phyloP scores from a whole-genome alignment of 257 asterid genomes.

The Penstemon davidsonii region DNA sequence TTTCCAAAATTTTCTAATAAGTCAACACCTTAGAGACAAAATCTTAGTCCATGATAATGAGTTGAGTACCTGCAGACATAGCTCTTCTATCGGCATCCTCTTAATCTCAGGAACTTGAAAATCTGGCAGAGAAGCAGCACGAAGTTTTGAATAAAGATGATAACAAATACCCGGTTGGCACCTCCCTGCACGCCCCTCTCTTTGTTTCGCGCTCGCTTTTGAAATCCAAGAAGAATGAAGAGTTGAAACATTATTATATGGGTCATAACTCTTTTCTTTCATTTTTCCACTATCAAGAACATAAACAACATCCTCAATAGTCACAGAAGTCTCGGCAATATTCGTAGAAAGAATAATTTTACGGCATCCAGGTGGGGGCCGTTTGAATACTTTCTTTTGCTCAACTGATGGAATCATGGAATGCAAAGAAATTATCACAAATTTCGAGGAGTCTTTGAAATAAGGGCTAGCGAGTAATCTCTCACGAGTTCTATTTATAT shows the following conservation, averaged over 20 bases:
- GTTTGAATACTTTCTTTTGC: constrained; percentile 77
- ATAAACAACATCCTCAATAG: constrained; percentile 91
- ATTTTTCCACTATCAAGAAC: constrained; percentile 92
- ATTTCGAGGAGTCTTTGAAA: constrained; percentile 63
- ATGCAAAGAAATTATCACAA: constrained; percentile 65
- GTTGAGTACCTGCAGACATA: constrained; percentile 75
- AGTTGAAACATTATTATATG: constrained; percentile 80
- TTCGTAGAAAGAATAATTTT: constrained; percentile 90
- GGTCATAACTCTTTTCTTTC: constrained; percentile 92
- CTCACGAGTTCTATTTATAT: constrained; percentile 65
- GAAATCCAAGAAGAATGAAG: constrained; percentile 94
- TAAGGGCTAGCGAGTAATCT: constrained; percentile 58
- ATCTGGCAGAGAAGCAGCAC: constrained; percentile 73
- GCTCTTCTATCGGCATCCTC: constrained; percentile 94
- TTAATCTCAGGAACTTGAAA: constrained; percentile 94
- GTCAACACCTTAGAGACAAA: too few relatives aligned
- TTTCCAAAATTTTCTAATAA: too few relatives aligned
- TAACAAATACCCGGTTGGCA: constrained; percentile 94
- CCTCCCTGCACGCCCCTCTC: constrained; percentile 98
- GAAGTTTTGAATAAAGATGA: constrained; percentile 77
- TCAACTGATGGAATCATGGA: constrained; percentile 82
- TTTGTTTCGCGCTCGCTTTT: constrained; percentile 89
- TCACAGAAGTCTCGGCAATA: constrained; percentile 92
- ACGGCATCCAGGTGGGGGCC: constrained; percentile 73
- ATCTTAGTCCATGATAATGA: neutral